Evolutionary conservation across 352 stramenopile genomes (phyloP).

Genomic region (Phytophthora parvispora): DNA sequence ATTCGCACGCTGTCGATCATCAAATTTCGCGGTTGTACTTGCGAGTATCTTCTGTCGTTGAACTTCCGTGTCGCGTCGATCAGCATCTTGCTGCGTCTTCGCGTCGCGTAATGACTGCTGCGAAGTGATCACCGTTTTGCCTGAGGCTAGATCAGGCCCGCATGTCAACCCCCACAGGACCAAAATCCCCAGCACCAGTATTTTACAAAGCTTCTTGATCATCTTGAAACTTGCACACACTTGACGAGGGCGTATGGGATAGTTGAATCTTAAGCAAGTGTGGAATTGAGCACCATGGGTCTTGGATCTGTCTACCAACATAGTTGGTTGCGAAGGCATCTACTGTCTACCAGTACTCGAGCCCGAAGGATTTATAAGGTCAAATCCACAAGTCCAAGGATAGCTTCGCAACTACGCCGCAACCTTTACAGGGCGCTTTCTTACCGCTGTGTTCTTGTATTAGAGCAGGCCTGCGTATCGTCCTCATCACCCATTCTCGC

Average conservation of each 20-base stretch:
- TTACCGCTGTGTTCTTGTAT: neutral
- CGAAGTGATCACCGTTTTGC: neutral
- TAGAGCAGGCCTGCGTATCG: neutral
- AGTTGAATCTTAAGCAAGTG: too few relatives aligned
- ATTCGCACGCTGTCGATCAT: constrained; percentile 11
- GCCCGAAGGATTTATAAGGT: neutral
- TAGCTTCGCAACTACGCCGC: neutral
- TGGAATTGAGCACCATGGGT: too few relatives aligned
- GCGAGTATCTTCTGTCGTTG: constrained; percentile 2
- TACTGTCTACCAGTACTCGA: neutral
- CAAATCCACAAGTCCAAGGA: neutral
- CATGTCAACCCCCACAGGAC: neutral
- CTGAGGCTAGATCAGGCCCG: neutral
- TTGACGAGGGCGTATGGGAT: too few relatives aligned
- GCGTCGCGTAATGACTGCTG: constrained; percentile 2
- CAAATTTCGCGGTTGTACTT: neutral
- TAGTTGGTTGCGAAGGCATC: too few relatives aligned
- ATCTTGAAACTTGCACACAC: too few relatives aligned
- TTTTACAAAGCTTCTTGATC: constrained; percentile 12
- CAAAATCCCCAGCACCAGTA: neutral
- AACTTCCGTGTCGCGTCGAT: constrained; percentile 2
- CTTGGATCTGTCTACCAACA: too few relatives aligned
- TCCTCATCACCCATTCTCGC: neutral
- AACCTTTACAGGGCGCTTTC: neutral
- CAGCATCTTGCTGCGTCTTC: constrained; percentile 7